Conservation (phyloP, 331 rosid species). For the Quercus tomentella region DNA sequence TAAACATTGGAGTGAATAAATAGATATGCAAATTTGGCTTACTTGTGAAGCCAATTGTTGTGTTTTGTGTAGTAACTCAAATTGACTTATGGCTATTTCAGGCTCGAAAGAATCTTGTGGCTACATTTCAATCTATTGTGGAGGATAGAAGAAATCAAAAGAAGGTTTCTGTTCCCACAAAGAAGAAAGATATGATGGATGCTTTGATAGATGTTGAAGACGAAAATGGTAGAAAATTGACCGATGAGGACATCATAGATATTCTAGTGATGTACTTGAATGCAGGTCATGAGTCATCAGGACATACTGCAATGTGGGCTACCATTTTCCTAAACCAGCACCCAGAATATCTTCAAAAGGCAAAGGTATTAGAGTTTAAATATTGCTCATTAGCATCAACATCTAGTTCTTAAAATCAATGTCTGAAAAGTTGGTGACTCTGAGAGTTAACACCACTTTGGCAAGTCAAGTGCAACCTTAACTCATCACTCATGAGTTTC, state of each 20-base stretch:
- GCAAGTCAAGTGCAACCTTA: too few relatives aligned
- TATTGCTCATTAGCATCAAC: neutral
- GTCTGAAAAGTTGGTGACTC: too few relatives aligned
- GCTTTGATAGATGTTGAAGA: conserved; percentile 72
- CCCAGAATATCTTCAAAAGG: conserved; percentile 56
- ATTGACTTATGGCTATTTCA: conserved; percentile 12
- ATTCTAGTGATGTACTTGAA: conserved; percentile 83
- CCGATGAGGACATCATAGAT: conserved; percentile 71
- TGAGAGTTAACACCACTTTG: too few relatives aligned
- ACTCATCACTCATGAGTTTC: too few relatives aligned
- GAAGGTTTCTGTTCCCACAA: neutral
- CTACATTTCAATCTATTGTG: conserved; percentile 60
- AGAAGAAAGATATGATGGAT: conserved; percentile 82
- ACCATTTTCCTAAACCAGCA: conserved; percentile 44
- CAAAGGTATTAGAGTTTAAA: conserved; percentile 49
- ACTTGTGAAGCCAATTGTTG: neutral
- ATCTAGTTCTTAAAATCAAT: neutral
- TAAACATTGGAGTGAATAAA: too few relatives aligned
- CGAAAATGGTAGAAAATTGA: conserved; percentile 62
- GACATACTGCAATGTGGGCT: conserved; percentile 91
- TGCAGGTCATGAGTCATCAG: conserved; percentile 97
- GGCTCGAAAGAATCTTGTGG: conserved; percentile 73
- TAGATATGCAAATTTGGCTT: neutral
- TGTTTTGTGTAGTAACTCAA: neutral
- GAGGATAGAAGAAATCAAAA: conserved; percentile 43